phyloP scores from a whole-genome alignment of 495 filamentous ascomycete genomes.

The Tetracladium marchalianum region DNA sequence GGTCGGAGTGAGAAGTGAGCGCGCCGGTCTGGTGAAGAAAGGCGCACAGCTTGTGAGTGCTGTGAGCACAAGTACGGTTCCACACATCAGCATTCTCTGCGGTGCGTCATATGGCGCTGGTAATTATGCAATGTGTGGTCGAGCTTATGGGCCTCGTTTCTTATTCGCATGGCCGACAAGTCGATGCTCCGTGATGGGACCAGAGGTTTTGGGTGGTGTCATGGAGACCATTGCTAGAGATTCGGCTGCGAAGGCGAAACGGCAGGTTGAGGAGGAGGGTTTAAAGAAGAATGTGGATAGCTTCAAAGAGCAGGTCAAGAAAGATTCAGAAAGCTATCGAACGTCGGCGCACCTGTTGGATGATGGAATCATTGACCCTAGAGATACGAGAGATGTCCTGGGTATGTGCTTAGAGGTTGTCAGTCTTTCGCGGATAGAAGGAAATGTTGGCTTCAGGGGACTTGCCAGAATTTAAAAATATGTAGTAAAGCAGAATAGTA shows the following conservation, averaged over 20 bases:
- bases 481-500: too few relatives aligned
- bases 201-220: conserved; percentile 24
- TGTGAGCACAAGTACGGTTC: conserved; percentile 24
- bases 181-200: conserved; percentile 27
- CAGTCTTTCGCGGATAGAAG: conserved; percentile 11
- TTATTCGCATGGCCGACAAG: conserved; percentile 27
- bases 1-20: conserved; percentile 26
- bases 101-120: conserved; percentile 28
- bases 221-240: conserved; percentile 23
- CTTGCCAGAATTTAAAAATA: conserved; percentile 1
- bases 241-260: conserved; percentile 18
- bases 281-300: conserved; percentile 2
- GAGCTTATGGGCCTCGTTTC: conserved; percentile 23
- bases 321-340: conserved; percentile 22
- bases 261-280: conserved; percentile 15
- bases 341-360: conserved; percentile 25
- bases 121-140: conserved; percentile 28
- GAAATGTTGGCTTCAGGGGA: background rate
- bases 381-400: conserved; percentile 26
- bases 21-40: conserved; percentile 26
- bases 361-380: conserved; percentile 27
- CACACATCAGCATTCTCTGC: conserved; percentile 25
- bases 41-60: conserved; percentile 26
- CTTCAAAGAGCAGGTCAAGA: conserved; percentile 3
- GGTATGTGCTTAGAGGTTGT: conserved; percentile 28